Percentiles rank a stretch among this genome's conserved stretches.
phyloP scores from a whole-genome alignment of 192 early-diverging fungal genomes.

The Anaeromyces robustus region DNA sequence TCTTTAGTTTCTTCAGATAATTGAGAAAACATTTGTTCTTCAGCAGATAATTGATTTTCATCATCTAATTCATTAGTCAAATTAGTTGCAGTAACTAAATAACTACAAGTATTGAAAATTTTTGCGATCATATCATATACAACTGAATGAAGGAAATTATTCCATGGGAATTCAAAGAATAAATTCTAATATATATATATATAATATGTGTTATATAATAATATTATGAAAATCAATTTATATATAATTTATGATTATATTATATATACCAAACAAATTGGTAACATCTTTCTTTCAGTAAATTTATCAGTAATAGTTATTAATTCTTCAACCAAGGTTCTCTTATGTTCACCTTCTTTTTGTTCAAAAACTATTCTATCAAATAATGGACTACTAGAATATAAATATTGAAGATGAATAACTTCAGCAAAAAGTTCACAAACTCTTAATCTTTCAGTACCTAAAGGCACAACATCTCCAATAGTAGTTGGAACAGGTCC shows the following conservation, averaged over 20 bases:
- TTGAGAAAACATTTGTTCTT: neutral
- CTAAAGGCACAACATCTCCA: slow-evolving; percentile 66
- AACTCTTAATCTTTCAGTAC: slow-evolving; percentile 87
- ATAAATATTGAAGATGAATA: slow-evolving; percentile 63
- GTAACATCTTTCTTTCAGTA: slow-evolving; percentile 27
- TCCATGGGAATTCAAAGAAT: slow-evolving; percentile 91
- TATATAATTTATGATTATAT: neutral
- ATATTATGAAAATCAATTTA: too few species aligned
- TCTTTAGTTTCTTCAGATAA: slow-evolving; percentile 7
- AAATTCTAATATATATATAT: slow-evolving; percentile 27
- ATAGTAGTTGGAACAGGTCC: slow-evolving; percentile 55
- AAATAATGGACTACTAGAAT: slow-evolving; percentile 36
- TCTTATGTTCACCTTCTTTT: neutral
- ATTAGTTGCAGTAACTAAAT: slow-evolving; percentile 18
- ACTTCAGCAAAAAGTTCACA: slow-evolving; percentile 98
- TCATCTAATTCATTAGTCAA: neutral
- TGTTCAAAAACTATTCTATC: slow-evolving; percentile 18
- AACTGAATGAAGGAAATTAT: slow-evolving; percentile 97
- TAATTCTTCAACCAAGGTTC: slow-evolving; percentile 29
- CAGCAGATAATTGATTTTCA: neutral
- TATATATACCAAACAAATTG: slow-evolving; percentile 27
- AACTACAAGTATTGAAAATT: slow-evolving; percentile 83
- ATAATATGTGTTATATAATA: too few species aligned
- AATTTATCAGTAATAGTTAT: slow-evolving; percentile 25
- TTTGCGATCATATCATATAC: slow-evolving; percentile 98